These are phyloP conservation scores for Acanthamoeba castellanii DNA, from an alignment of 208 protist genomes.

Conservation along the genomic window DNA sequence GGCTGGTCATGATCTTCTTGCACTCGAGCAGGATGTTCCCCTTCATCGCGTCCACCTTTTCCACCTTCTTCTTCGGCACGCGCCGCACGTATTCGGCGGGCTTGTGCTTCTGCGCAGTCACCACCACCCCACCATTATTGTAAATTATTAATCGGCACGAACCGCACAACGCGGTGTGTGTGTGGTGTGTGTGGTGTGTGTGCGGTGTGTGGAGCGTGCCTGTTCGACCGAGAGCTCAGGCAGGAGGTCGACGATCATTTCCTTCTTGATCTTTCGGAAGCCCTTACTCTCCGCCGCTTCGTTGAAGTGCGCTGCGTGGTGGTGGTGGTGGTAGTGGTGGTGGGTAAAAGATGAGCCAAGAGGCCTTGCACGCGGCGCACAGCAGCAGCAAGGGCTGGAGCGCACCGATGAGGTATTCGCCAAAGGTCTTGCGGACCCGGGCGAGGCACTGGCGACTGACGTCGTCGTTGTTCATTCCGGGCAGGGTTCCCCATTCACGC, in stretches of 20 bases:
- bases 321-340: background rate
- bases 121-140: too few relatives aligned
- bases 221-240: background rate
- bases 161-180: background rate
- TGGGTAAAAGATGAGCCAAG: background rate
- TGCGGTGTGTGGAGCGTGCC: too few relatives aligned
- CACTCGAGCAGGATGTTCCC: background rate
- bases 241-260: conserved; percentile 2
- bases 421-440: background rate
- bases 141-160: too few relatives aligned
- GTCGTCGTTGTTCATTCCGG: conserved; percentile 2
- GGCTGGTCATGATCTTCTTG: background rate
- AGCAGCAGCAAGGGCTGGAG: background rate
- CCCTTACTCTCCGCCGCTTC: background rate
- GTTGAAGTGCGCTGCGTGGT: conserved; percentile 1
- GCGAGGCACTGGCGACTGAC: background rate
- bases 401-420: conserved; percentile 8
- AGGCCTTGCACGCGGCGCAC: background rate
- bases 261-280: conserved; percentile 17
- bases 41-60: conserved; percentile 9
- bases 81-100: conserved; percentile 10
- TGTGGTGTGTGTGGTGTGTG: background rate
- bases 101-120: background rate
- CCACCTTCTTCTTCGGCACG: background rate
- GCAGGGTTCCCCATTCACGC: conserved; percentile 1